Percentiles rank a stretch among this genome's conserved stretches.
Conservation (phyloP, 192 early-diverging fungal species). For the Powellomyces hirtus region DNA sequence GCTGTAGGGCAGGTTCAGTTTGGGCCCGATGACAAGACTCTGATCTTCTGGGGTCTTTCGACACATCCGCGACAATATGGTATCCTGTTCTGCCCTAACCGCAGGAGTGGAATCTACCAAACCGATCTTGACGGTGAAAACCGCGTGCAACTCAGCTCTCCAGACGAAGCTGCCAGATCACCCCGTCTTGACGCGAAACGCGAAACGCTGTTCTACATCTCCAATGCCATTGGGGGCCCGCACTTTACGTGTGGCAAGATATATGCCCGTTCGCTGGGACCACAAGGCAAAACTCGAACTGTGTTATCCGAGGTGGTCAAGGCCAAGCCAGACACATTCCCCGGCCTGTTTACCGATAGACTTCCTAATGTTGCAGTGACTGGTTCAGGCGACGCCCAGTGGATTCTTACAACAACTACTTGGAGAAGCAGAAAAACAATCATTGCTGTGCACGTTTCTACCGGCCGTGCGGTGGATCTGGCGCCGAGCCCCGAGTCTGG, state of each 20-base stretch:
- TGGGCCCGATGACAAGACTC: slow-evolving; percentile 34
- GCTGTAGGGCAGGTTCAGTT: slow-evolving; percentile 38
- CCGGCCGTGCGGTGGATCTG: slow-evolving; percentile 50
- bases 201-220: slow-evolving; percentile 54
- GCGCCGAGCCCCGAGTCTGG: slow-evolving; percentile 41
- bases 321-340: slow-evolving; percentile 49
- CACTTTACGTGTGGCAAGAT: slow-evolving; percentile 62
- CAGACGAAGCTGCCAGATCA: slow-evolving; percentile 49
- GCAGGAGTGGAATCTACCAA: slow-evolving; percentile 53
- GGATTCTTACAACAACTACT: slow-evolving; percentile 9
- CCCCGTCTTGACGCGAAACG: slow-evolving; percentile 60
- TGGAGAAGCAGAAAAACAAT: slow-evolving; percentile 46
- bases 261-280: slow-evolving; percentile 35
- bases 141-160: slow-evolving; percentile 24
- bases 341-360: slow-evolving; percentile 66
- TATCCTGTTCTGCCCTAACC: slow-evolving; percentile 1
- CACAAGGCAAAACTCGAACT: slow-evolving; percentile 20
- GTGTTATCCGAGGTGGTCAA: slow-evolving; percentile 37
- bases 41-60: slow-evolving; percentile 69
- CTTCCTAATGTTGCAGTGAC: slow-evolving; percentile 35
- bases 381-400: background rate
- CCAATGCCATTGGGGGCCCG: slow-evolving; percentile 63
- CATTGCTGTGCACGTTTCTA: slow-evolving; percentile 41
- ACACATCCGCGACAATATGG: slow-evolving; percentile 43
- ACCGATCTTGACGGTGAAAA: slow-evolving; percentile 43